These are phyloP conservation scores for Eimeria brunetti DNA, from an alignment of 169 alveolate species.

Conservation along the genomic window DNA sequence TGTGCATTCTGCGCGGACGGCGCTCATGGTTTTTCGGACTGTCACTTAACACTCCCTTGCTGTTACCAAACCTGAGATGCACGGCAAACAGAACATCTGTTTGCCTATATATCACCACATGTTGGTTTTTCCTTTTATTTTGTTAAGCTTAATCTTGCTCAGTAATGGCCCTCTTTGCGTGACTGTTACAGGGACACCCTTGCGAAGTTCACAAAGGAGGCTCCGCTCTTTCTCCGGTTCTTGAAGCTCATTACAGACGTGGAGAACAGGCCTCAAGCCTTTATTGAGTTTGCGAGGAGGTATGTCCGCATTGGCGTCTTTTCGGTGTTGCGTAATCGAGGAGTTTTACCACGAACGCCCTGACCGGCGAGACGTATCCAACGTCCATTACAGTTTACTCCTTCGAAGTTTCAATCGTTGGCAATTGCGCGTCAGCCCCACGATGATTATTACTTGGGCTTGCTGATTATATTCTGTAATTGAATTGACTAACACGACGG, in stretches of 20 bases:
- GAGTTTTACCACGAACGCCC: background rate
- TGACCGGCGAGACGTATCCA: background rate
- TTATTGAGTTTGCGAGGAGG: slow-evolving; percentile 90
- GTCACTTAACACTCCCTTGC: background rate
- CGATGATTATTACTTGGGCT: background rate
- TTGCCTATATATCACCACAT: background rate
- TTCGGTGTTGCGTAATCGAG: background rate
- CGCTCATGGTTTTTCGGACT: background rate
- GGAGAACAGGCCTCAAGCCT: slow-evolving; percentile 88
- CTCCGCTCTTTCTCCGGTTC: slow-evolving; percentile 90
- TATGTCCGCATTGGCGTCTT: background rate
- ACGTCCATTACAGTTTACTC: background rate
- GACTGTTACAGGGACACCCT: slow-evolving; percentile 84
- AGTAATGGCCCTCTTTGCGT: background rate
- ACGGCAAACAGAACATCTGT: background rate
- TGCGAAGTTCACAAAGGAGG: slow-evolving; percentile 88
- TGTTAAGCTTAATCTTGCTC: background rate
- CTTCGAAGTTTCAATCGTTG: background rate
- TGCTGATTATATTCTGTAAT: background rate
- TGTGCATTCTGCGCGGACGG: background rate
- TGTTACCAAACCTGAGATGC: background rate
- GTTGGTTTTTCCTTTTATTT: background rate
- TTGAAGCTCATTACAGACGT: slow-evolving; percentile 89
- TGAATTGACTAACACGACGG: no score
- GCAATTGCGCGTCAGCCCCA: background rate